These are phyloP conservation scores for Phialemonium atrogriseum DNA, from an alignment of 2,329 filamentous ascomycete genomes.

Conservation along the genomic window DNA sequence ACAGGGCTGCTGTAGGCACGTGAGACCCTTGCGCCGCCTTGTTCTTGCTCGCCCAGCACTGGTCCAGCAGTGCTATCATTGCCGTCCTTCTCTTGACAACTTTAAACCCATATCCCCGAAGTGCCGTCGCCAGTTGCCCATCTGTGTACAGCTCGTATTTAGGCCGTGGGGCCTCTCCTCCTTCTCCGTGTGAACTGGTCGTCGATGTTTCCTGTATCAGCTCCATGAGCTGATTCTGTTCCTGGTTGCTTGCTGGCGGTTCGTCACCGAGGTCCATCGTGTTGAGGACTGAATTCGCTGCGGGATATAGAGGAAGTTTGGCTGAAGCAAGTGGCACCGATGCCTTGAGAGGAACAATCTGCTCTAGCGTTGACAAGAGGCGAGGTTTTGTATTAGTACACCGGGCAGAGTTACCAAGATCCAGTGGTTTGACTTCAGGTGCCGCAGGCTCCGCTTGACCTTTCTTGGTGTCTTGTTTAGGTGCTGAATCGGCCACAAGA, in stretches of 20 bases:
- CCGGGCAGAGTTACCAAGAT: conserved; percentile 2
- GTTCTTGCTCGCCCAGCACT: conserved; percentile 61
- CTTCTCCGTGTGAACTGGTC: conserved; percentile 3
- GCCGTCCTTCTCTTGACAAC: conserved; percentile 56
- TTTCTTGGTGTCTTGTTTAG: too few species aligned
- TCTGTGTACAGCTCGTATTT: conserved; percentile 56
- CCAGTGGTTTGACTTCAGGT: conserved; percentile 3
- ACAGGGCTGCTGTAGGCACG: conserved; percentile 7
- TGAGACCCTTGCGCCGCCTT: too few species aligned
- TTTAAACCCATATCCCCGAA: conserved; percentile 65
- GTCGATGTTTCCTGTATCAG: too few species aligned
- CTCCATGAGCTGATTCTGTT: conserved; percentile 18
- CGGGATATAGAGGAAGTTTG: too few species aligned
- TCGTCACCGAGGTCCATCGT: conserved; percentile 13
- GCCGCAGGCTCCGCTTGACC: too few species aligned
- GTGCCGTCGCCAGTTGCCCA: conserved; percentile 50
- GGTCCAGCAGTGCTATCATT: conserved; percentile 62
- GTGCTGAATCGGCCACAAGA: conserved; percentile 1
- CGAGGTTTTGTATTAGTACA: conserved; percentile 3
- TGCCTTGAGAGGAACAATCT: too few species aligned
- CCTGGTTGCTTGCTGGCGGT: conserved; percentile 23
- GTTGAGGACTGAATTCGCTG: too few species aligned
- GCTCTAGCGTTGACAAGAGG: conserved; percentile 3
- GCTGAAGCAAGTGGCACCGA: too few species aligned
- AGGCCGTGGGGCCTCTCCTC: conserved; percentile 34